phyloP scores from a whole-genome alignment of 345 rosid species.

The Arabidopsis thaliana region DNA sequence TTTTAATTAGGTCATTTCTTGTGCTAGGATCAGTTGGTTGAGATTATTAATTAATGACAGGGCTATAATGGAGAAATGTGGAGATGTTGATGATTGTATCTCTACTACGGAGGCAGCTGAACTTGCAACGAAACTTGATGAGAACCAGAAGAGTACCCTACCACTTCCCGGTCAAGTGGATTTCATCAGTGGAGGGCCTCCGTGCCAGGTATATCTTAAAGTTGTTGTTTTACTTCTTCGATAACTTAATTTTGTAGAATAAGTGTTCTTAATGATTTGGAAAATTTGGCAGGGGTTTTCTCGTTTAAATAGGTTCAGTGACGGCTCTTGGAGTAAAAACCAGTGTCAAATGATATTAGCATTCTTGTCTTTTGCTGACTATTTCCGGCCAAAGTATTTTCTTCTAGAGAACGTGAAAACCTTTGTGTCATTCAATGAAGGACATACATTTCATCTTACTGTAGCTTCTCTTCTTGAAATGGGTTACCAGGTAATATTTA shows the following conservation, averaged over 20 bases:
- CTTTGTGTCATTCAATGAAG: constrained; percentile 82
- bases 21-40: constrained; percentile 21
- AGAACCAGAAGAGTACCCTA: constrained; percentile 42
- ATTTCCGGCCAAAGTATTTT: constrained; percentile 82
- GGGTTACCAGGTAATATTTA: constrained; percentile 56
- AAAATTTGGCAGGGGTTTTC: constrained; percentile 78
- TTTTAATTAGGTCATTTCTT: not conserved
- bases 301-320: constrained; percentile 76
- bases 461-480: constrained; percentile 65
- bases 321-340: constrained; percentile 76
- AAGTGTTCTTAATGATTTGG: not conserved
- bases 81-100: constrained; percentile 81
- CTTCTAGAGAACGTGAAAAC: constrained; percentile 86
- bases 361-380: constrained; percentile 72
- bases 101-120: constrained; percentile 71
- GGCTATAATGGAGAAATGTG: constrained; percentile 78
- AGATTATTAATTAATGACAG: constrained; percentile 45
- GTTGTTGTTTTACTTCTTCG: not conserved
- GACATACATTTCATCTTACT: constrained; percentile 78
- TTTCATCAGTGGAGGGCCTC: constrained; percentile 95
- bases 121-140: constrained; percentile 45
- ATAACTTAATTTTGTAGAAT: not conserved
- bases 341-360: constrained; percentile 66
- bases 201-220: constrained; percentile 67
- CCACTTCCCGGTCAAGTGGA: constrained; percentile 77